These are phyloP conservation scores for Wallacemonas collosoma DNA, from an alignment of 208 protist genomes.

Conservation along the genomic window DNA sequence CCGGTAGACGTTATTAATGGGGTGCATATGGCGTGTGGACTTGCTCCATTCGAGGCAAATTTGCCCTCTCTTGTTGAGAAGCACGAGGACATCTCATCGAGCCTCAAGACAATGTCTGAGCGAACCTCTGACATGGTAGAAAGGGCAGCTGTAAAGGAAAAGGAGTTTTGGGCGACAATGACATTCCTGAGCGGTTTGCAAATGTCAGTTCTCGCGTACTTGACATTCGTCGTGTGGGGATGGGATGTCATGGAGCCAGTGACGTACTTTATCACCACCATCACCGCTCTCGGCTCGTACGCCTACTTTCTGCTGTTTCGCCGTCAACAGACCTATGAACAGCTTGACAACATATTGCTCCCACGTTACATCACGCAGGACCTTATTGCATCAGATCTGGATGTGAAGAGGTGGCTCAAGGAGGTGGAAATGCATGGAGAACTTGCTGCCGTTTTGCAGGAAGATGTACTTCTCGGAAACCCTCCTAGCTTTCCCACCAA, in stretches of 20 bases:
- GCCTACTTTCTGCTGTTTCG: constrained; percentile 65
- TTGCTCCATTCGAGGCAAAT: constrained; percentile 40
- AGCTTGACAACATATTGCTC: constrained; percentile 56
- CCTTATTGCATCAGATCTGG: constrained; percentile 10
- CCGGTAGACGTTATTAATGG: constrained; percentile 51
- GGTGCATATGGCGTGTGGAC: constrained; percentile 46
- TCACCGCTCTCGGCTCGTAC: constrained; percentile 51
- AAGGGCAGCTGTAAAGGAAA: constrained; percentile 29
- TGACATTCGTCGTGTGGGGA: constrained; percentile 76
- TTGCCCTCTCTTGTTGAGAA: not conserved
- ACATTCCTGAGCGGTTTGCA: constrained; percentile 60
- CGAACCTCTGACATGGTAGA: constrained; percentile 12
- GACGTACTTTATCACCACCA: constrained; percentile 74
- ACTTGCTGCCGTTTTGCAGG: constrained; percentile 21
- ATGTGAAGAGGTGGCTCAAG: constrained; percentile 25
- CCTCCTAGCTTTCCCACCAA: not conserved
- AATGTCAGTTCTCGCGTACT: constrained; percentile 75
- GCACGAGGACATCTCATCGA: not conserved
- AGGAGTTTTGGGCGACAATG: constrained; percentile 67
- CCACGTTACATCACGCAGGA: constrained; percentile 36
- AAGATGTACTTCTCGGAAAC: constrained; percentile 12
- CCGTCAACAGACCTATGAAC: constrained; percentile 46
- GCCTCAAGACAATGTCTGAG: constrained; percentile 1
- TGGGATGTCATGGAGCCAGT: constrained; percentile 89
- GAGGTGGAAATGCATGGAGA: constrained; percentile 25